Percentiles rank a stretch among this genome's conserved stretches.
Evolutionary conservation across 1,139 yeast species (phyloP).

Genomic region (Candida buenavistaensis): DNA sequence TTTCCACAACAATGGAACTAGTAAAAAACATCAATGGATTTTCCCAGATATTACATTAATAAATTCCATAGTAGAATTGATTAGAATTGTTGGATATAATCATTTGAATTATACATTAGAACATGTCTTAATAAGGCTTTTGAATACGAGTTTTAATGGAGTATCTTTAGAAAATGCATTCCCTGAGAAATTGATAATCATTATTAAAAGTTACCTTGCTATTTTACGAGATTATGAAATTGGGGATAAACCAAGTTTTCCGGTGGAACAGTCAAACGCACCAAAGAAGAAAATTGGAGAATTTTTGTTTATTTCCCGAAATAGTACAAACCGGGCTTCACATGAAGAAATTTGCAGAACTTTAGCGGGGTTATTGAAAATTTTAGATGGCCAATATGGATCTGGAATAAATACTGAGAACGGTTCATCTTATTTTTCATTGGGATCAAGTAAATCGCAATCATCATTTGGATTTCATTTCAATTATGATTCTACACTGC

Average conservation of each 20-base stretch:
- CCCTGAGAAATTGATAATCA: slow-evolving; percentile 71
- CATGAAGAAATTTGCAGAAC: slow-evolving; percentile 78
- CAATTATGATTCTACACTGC: slow-evolving; percentile 44
- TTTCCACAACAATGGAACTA: slow-evolving; percentile 35
- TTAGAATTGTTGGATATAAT: slow-evolving; percentile 75
- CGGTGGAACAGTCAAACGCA: slow-evolving; percentile 53
- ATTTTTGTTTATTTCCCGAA: slow-evolving; percentile 40
- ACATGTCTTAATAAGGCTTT: slow-evolving; percentile 64
- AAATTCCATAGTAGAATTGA: slow-evolving; percentile 65
- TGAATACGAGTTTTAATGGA: slow-evolving; percentile 58
- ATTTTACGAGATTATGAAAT: slow-evolving; percentile 62
- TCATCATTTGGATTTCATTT: slow-evolving; percentile 51
- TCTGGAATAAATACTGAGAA: slow-evolving; percentile 26
- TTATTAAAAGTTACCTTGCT: slow-evolving; percentile 68
- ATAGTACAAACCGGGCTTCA: slow-evolving; percentile 48
- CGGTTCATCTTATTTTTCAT: slow-evolving; percentile 16
- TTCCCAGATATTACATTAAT: slow-evolving; percentile 61
- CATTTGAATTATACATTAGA: slow-evolving; percentile 81
- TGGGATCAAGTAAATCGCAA: slow-evolving; percentile 12
- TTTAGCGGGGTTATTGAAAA: slow-evolving; percentile 55
- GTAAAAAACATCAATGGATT: slow-evolving; percentile 72
- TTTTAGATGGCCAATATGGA: slow-evolving; percentile 69
- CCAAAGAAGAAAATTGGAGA: slow-evolving; percentile 18
- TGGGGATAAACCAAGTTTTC: slow-evolving; percentile 70
- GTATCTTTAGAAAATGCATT: slow-evolving; percentile 56